These are phyloP conservation scores for Samsoniella hepiali DNA, from an alignment of 2,329 filamentous ascomycete genomes.

Conservation along the genomic window DNA sequence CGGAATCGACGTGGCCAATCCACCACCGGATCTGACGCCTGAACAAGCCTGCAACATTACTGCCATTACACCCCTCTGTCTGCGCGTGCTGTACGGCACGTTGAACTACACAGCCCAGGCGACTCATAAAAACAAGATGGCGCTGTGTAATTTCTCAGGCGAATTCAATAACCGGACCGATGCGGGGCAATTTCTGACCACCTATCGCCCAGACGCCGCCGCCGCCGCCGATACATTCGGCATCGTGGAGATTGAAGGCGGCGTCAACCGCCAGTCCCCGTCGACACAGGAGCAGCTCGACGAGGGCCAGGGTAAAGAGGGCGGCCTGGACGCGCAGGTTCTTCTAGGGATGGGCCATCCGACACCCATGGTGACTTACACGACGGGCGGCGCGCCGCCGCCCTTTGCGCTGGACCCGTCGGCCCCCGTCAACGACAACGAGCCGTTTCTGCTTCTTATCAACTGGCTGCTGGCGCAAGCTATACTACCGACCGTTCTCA, in stretches of 20 bases:
- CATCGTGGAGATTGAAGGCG: slow-evolving; percentile 4
- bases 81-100: slow-evolving; percentile 6
- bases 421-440: slow-evolving; percentile 7
- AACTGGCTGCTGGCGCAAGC: slow-evolving; percentile 7
- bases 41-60: slow-evolving; percentile 6
- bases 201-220: slow-evolving; percentile 9
- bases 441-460: slow-evolving; percentile 12
- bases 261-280: background rate
- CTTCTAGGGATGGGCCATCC: slow-evolving; percentile 6
- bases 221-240: background rate
- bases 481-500: background rate
- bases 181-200: background rate
- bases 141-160: slow-evolving; percentile 11
- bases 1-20: slow-evolving; percentile 13
- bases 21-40: background rate
- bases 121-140: background rate
- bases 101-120: slow-evolving; percentile 5
- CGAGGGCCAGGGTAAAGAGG: background rate
- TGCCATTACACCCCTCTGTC: background rate
- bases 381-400: background rate
- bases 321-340: slow-evolving; percentile 9
- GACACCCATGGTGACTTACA: slow-evolving; percentile 8
- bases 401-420: background rate
- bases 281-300: background rate
- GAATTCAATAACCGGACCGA: slow-evolving; percentile 15